Base-by-base conservation (phyloP, 352 stramenopile species). In the Phytophthora lateralis region DNA sequence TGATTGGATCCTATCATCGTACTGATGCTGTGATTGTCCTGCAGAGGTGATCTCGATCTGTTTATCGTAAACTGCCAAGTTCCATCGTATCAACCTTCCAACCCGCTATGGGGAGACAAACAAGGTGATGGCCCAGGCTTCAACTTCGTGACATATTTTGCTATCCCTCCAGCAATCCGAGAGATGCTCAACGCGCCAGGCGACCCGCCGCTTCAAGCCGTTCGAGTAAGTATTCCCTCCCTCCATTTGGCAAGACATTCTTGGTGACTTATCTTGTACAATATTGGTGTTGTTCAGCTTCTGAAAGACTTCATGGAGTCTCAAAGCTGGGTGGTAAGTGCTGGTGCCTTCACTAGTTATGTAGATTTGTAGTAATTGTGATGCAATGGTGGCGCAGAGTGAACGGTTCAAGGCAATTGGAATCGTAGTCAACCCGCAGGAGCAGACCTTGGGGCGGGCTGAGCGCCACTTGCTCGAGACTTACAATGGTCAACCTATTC, bases 51-150 rank as follows among this genome's bases (percentile, higher is more conserved):
- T 4, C 50, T 88, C 12, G 85, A 94, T 44, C 57, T 94, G 6
- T 85, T 94, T 44, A 82, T 94, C 26, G 81, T 94, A 17, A 94
- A 92, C 54, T 94, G 82, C 44, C 85, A 94, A 74, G 85, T 94
- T 20, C 85, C 85, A n/a, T 88, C 76, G 34, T 94, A 94, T 32
- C 73, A 89, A 35, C 85, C 85, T 9, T 87, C 82, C n/a, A 94
- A 94, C 63, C 85, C 85, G 9, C 56, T 94, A 24, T 94, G 85
- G 85, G 85, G 85, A 0, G 85, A 94, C 27, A 86, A 89, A 55
- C 78, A 89, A 51, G 79, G 73, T 17, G 78, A 94, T 49, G 85
- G 82, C 17, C 69, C 69, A 32, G 85, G 85, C 2, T 92, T 92
- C 58, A 94, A 92, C 70, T 92, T 91, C 49, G 70, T 94, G 10